A percentile compares a stretch with the other conserved stretches of the same genome.
Conservation (phyloP, 1,284 basidiomycete species). For the Austroboletus olivaceoglutinosus region DNA sequence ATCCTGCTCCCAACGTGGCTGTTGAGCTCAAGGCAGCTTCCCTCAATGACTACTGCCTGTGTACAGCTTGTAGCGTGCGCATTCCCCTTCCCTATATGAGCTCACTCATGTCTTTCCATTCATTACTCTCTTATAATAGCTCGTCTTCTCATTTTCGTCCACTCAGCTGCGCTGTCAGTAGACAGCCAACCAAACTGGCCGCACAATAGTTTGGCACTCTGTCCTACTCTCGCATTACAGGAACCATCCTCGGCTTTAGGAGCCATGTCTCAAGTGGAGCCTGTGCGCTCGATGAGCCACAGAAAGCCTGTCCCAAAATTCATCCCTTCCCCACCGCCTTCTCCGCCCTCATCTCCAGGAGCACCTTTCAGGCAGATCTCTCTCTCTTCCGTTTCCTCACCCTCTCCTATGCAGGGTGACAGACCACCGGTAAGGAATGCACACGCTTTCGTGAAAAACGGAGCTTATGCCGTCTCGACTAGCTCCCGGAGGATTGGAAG, state of each 20-base stretch:
- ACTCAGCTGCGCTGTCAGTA: slow-evolving; percentile 27
- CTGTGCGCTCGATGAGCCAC: slow-evolving; percentile 51
- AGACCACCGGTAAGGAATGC: slow-evolving; percentile 44
- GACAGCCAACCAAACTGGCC: slow-evolving; percentile 13
- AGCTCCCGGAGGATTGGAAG: slow-evolving; percentile 55
- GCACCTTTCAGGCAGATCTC: slow-evolving; percentile 33
- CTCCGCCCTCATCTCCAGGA: slow-evolving; percentile 36
- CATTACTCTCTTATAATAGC: slow-evolving; percentile 33
- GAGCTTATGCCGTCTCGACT: slow-evolving; percentile 13
- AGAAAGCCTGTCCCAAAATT: slow-evolving; percentile 65
- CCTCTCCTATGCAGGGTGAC: slow-evolving; percentile 31
- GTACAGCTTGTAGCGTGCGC: slow-evolving; percentile 34
- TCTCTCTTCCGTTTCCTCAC: slow-evolving; percentile 25
- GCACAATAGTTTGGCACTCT: slow-evolving; percentile 8
- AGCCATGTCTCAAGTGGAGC: slow-evolving; percentile 29
- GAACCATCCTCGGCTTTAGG: slow-evolving; percentile 1
- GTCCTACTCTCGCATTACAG: slow-evolving; percentile 8
- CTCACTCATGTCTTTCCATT: slow-evolving; percentile 23
- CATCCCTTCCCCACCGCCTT: slow-evolving; percentile 57
- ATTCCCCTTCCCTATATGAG: slow-evolving; percentile 33
- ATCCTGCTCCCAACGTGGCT: slow-evolving; percentile 36
- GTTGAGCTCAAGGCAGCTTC: slow-evolving; percentile 35
- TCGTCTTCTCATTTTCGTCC: slow-evolving; percentile 31
- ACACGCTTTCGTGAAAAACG: not conserved
- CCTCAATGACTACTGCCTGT: slow-evolving; percentile 34